These are phyloP conservation scores for Cenchrus purpureus DNA, from an alignment of 176 grass and related monocot genomes.

Conservation along the genomic window DNA sequence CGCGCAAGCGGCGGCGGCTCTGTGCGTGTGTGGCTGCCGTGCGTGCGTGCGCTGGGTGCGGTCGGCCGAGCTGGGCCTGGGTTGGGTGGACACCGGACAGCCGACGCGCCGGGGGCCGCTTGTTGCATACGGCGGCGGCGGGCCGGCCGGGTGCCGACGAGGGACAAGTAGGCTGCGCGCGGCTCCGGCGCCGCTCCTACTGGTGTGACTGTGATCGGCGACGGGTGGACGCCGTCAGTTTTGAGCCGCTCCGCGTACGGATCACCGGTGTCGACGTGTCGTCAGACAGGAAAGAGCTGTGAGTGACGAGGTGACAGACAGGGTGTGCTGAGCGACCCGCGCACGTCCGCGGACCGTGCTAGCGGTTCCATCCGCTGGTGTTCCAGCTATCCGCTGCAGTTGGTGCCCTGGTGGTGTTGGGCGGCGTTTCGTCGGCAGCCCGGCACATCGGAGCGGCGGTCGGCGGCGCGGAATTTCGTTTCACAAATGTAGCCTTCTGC, in stretches of 20 bases:
- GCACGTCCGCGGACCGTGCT: background rate
- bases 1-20: no score
- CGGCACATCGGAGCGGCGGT: background rate
- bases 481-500: background rate
- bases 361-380: background rate
- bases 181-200: background rate
- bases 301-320: background rate
- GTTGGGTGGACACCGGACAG: background rate
- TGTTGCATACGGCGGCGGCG: slow-evolving; percentile 12
- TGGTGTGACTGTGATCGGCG: slow-evolving; percentile 1
- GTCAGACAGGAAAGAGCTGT: background rate
- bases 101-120: slow-evolving; percentile 20
- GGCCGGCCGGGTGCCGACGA: slow-evolving; percentile 7
- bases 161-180: slow-evolving; percentile 4
- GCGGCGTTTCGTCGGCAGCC: background rate
- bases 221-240: slow-evolving; percentile 1
- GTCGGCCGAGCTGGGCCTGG: background rate
- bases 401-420: background rate
- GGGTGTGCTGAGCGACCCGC: background rate
- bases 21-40: slow-evolving; percentile 20
- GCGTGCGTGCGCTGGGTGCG: background rate
- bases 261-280: background rate
- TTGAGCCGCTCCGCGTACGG: no score
- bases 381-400: background rate
- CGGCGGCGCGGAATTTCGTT: slow-evolving; percentile 8